Evolutionary conservation across 768 basidiomycete species (phyloP).

Genomic region (Naganishia antarctica): DNA sequence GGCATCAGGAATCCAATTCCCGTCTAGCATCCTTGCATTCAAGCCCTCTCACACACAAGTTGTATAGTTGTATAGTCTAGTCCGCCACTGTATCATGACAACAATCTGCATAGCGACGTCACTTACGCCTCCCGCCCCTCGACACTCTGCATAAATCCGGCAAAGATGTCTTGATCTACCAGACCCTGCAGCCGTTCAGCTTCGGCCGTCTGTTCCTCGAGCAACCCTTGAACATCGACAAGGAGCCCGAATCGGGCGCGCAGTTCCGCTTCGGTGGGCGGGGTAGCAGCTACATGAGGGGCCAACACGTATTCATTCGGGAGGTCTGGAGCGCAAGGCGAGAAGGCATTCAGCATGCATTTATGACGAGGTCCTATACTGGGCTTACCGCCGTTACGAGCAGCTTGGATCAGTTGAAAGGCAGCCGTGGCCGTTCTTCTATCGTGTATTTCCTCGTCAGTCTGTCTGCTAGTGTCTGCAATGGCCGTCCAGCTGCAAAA

Average conservation of each 20-base stretch:
- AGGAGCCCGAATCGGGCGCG: conserved; percentile 8
- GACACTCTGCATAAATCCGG: neutral
- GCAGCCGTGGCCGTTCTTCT: conserved; percentile 5
- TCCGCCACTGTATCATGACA: neutral
- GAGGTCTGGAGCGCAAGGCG: neutral
- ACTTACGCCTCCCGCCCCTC: neutral
- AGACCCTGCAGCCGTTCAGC: conserved; percentile 11
- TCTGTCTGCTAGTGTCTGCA: conserved; percentile 12
- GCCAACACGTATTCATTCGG: conserved; percentile 10
- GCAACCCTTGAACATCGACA: conserved; percentile 5
- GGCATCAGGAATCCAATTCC: neutral
- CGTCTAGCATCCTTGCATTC: too few relatives aligned
- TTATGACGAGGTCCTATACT: neutral
- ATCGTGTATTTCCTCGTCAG: conserved; percentile 13
- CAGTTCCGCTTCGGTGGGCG: conserved; percentile 10
- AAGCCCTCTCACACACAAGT: neutral
- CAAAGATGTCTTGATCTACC: conserved; percentile 3
- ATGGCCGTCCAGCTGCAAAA: conserved; percentile 14
- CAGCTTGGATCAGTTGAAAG: conserved; percentile 15
- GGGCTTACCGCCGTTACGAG: neutral
- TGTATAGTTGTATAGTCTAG: conserved; percentile 12
- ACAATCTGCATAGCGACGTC: neutral
- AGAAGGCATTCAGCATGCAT: too few relatives aligned
- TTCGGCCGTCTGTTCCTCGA: conserved; percentile 17
- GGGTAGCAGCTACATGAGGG: neutral